phyloP scores from a whole-genome alignment of 352 stramenopile species.

The Pythium coloratum region DNA sequence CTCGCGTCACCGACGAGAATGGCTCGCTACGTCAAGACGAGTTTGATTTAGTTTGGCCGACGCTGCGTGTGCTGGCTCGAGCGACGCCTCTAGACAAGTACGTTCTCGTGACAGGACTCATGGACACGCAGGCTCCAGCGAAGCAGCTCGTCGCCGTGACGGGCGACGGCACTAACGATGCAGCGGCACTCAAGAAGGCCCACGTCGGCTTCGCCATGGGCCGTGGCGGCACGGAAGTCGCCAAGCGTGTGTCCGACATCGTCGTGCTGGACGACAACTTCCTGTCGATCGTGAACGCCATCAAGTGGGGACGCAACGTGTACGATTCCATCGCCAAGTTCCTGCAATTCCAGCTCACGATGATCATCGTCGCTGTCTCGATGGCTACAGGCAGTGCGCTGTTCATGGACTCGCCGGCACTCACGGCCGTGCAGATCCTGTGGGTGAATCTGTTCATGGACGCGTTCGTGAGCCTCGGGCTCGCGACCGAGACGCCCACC shows the following conservation, averaged over 20 bases:
- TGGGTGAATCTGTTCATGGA: constrained; percentile 99
- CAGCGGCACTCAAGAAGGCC: constrained; percentile 68
- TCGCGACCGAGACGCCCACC: constrained; percentile 93
- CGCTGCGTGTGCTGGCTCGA: constrained; percentile 90
- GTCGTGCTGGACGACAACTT: constrained; percentile 94
- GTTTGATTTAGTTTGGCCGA: constrained; percentile 82
- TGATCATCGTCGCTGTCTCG: constrained; percentile 94
- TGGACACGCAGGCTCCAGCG: constrained; percentile 37
- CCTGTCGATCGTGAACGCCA: constrained; percentile 89
- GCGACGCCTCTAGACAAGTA: constrained; percentile 91
- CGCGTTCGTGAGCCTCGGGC: constrained; percentile 93
- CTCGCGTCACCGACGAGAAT: constrained; percentile 43
- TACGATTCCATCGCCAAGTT: constrained; percentile 97
- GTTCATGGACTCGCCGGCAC: constrained; percentile 74
- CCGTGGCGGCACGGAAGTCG: constrained; percentile 59
- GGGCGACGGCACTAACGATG: constrained; percentile 74
- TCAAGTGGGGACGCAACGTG: constrained; percentile 64
- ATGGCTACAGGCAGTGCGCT: constrained; percentile 91
- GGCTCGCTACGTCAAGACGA: constrained; percentile 58
- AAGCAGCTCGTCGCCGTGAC: constrained; percentile 70
- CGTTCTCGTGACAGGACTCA: constrained; percentile 86
- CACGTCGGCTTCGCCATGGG: constrained; percentile 80
- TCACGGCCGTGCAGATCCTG: constrained; percentile 96
- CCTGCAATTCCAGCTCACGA: constrained; percentile 97
- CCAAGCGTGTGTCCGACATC: constrained; percentile 91